phyloP scores from a whole-genome alignment of 257 asterid genomes.

The Osmanthus fragrans region DNA sequence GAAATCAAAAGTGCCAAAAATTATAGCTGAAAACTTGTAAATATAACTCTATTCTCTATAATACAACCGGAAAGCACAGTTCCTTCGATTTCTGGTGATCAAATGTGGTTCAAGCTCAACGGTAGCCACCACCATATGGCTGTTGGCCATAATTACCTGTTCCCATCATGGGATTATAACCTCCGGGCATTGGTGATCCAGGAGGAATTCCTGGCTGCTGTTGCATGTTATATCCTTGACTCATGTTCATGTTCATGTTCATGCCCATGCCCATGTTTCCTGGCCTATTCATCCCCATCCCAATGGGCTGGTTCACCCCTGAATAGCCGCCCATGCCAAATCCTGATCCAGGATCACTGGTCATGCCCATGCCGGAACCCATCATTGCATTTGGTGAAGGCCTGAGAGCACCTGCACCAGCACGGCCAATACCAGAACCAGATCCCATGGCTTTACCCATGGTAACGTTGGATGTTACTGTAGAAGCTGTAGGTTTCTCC shows the following conservation, averaged over 20 bases:
- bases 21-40: not conserved
- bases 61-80: conserved; percentile 13
- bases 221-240: conserved; percentile 51
- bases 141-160: conserved; percentile 66
- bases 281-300: not conserved
- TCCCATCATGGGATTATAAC: conserved; percentile 72
- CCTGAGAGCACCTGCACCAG: conserved; percentile 58
- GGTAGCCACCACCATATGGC: conserved; percentile 77
- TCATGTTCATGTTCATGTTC: conserved; percentile 21
- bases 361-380: conserved; percentile 46
- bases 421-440: conserved; percentile 91
- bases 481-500: conserved; percentile 74
- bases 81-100: conserved; percentile 5
- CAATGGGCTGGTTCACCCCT: not conserved
- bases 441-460: conserved; percentile 99
- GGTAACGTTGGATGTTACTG: conserved; percentile 63
- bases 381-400: conserved; percentile 59
- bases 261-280: not conserved
- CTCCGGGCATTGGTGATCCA: conserved; percentile 55
- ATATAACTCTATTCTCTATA: conserved; percentile 18
- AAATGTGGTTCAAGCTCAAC: conserved; percentile 34
- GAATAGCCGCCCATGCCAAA: conserved; percentile 41
- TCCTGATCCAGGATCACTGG: conserved; percentile 18
- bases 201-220: conserved; percentile 69
- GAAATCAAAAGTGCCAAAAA: not conserved